A percentile compares a stretch with the other conserved stretches of the same genome.
Evolutionary conservation across 108 stramenopile genomes (phyloP).

Genomic region (Epithemia pelagica): DNA sequence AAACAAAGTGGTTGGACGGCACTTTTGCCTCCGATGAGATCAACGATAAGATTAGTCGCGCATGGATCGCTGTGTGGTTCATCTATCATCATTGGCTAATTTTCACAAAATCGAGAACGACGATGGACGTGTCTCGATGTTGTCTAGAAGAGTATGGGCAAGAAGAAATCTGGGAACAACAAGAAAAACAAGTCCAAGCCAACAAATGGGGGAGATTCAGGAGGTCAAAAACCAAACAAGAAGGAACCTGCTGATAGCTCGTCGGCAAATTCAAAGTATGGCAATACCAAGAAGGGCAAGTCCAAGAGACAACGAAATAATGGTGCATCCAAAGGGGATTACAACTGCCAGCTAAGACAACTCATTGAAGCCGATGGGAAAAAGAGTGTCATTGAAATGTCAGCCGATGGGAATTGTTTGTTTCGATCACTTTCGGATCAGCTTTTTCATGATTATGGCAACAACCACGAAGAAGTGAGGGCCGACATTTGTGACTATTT

Average conservation of each 20-base stretch:
- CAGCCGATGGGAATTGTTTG: conserved; percentile 79
- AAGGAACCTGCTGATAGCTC: background rate
- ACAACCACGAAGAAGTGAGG: conserved; percentile 42
- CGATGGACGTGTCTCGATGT: too few species aligned
- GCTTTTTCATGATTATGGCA: conserved; percentile 52
- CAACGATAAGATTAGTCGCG: too few species aligned
- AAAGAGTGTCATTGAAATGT: conserved; percentile 54
- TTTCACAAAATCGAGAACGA: too few species aligned
- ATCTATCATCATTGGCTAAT: too few species aligned
- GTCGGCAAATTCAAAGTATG: background rate
- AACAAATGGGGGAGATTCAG: too few species aligned
- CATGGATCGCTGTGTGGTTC: too few species aligned
- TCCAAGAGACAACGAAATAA: background rate
- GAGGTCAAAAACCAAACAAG: background rate
- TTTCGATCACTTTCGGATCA: conserved; percentile 80
- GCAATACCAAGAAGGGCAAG: background rate
- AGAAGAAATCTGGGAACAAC: background rate
- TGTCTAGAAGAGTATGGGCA: background rate
- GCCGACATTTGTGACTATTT: conserved; percentile 63
- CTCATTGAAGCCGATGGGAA: conserved; percentile 12
- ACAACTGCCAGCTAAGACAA: background rate
- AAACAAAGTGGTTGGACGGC: too few species aligned
- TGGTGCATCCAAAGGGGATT: background rate
- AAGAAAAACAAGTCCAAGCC: background rate
- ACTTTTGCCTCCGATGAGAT: too few species aligned